Evolutionary conservation across 345 rosid genomes (phyloP).

Genomic region (Trapa bicornis): DNA sequence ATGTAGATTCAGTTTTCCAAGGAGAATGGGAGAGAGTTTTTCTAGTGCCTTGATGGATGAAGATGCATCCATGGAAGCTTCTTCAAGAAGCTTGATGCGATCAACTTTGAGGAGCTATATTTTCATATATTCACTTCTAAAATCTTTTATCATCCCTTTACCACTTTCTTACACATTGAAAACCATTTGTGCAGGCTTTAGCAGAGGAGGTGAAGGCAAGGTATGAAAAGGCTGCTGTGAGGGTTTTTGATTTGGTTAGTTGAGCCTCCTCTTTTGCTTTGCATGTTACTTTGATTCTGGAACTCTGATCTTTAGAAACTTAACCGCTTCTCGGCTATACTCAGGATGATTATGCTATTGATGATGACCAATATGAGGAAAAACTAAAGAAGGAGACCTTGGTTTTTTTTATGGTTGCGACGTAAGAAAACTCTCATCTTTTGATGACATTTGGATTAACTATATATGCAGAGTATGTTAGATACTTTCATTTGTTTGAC

Average conservation of each 20-base stretch:
- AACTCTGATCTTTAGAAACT: neutral
- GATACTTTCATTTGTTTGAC: slow-evolving; percentile 4
- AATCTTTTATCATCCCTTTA: neutral
- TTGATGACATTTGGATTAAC: neutral
- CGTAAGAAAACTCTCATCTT: slow-evolving; percentile 37
- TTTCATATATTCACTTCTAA: neutral
- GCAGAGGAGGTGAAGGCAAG: slow-evolving; percentile 77
- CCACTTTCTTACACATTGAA: neutral
- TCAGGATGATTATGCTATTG: slow-evolving; percentile 91
- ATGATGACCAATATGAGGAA: slow-evolving; percentile 88
- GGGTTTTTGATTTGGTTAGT: slow-evolving; percentile 73
- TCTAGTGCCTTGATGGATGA: neutral
- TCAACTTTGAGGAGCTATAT: neutral
- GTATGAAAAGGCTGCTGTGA: slow-evolving; percentile 70
- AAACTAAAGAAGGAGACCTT: slow-evolving; percentile 75
- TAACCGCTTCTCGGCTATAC: slow-evolving; percentile 2
- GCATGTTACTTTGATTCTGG: neutral
- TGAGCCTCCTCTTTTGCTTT: slow-evolving; percentile 1
- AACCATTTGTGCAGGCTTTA: slow-evolving; percentile 20
- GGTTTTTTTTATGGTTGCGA: slow-evolving; percentile 83
- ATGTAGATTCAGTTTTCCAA: neutral
- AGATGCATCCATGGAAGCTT: neutral
- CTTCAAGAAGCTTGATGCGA: no score
- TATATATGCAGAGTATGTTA: neutral
- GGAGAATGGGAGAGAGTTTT: neutral